A percentile compares a stretch with the other conserved stretches of the same genome.
Evolutionary conservation across 2,329 filamentous ascomycete species (phyloP).

Genomic region (Cadophora sp.): DNA sequence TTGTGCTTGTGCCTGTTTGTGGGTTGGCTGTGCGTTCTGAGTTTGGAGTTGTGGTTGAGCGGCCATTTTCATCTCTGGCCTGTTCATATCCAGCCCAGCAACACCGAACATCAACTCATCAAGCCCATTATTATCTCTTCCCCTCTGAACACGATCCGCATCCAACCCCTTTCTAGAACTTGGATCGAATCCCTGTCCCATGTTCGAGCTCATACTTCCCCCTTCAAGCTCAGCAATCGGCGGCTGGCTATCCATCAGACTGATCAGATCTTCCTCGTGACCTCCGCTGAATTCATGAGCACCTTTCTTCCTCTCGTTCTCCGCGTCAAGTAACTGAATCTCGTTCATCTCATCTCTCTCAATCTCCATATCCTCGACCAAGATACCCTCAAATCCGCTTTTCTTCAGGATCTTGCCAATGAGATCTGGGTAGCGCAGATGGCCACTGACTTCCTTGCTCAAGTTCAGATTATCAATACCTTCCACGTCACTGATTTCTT

Average conservation of each 20-base stretch:
- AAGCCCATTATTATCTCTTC: conserved; percentile 13
- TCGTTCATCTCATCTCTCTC: conserved; percentile 43
- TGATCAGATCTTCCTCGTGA: conserved; percentile 4
- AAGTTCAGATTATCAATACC: conserved; percentile 63
- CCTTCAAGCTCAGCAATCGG: conserved; percentile 9
- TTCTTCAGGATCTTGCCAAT: conserved; percentile 69
- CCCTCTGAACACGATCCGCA: not conserved
- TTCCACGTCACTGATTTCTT: conserved; percentile 71
- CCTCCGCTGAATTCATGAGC: not conserved
- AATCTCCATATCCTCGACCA: conserved; percentile 46
- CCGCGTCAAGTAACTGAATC: conserved; percentile 26
- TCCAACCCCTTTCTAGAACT: conserved; percentile 11
- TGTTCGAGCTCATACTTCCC: not conserved
- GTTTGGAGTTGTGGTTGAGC: not conserved
- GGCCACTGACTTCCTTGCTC: conserved; percentile 68
- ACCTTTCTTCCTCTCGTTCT: conserved; percentile 1
- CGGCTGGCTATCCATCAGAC: conserved; percentile 3
- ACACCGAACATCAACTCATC: conserved; percentile 17
- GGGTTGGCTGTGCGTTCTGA: not conserved
- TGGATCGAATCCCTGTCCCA: conserved; percentile 7
- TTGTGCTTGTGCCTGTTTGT: too few species aligned
- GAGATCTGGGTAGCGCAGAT: conserved; percentile 72
- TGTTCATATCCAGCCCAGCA: conserved; percentile 18
- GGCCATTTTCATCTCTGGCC: conserved; percentile 12
- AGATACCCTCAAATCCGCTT: conserved; percentile 71